A percentile compares a stretch with the other conserved stretches of the same genome.
Conservation (phyloP, 306 rosid species). For the Quercus bicolor region DNA sequence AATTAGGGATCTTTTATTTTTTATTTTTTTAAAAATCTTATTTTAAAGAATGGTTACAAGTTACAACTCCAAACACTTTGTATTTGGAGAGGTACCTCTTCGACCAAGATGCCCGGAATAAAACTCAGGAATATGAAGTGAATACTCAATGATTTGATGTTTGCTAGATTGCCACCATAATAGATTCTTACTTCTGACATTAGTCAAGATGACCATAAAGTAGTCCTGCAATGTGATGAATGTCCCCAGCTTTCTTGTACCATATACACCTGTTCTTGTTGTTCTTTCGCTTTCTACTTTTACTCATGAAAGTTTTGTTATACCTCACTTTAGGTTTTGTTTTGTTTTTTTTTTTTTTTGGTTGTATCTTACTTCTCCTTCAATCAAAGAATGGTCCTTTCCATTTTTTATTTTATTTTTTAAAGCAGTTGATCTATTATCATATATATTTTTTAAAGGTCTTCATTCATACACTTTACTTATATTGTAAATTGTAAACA, state of each 20-base stretch:
- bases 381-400: conserved; percentile 10
- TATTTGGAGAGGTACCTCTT: no score
- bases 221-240: neutral
- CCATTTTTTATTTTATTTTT: neutral
- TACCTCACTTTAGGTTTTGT: conserved; percentile 4
- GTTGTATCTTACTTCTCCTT: conserved; percentile 8
- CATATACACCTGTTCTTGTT: neutral
- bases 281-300: neutral
- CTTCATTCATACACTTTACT: neutral
- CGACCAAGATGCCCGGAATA: no score
- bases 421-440: neutral
- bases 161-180: neutral
- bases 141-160: neutral
- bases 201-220: neutral
- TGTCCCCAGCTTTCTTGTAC: neutral
- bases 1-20: no score
- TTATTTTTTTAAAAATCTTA: no score
- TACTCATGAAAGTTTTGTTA: neutral
- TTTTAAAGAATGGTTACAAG: no score
- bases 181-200: neutral
- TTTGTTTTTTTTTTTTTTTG: neutral
- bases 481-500: neutral
- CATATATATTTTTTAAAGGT: neutral
- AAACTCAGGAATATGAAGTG: neutral
- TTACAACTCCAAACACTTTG: no score